phyloP scores from a whole-genome alignment of 192 early-diverging fungal species.

The Paraglomus occultum region DNA sequence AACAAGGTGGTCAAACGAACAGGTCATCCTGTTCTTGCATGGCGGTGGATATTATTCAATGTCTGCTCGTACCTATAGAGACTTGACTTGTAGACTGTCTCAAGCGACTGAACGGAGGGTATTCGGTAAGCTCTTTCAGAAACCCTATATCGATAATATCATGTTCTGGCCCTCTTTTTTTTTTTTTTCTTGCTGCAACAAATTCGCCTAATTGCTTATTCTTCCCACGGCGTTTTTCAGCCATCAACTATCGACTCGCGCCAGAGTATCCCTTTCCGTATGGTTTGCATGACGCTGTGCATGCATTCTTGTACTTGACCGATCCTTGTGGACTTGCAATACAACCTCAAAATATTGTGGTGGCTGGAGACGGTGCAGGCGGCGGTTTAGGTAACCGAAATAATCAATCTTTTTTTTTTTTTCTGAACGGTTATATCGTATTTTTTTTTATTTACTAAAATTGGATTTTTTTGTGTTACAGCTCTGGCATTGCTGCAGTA shows the following conservation, averaged over 20 bases:
- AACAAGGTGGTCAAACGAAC: constrained; percentile 33
- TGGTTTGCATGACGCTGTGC: constrained; percentile 61
- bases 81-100: constrained; percentile 47
- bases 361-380: constrained; percentile 71
- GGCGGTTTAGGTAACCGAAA: constrained; percentile 50
- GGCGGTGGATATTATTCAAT: constrained; percentile 71
- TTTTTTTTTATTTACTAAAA: neutral
- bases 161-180: neutral
- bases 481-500: constrained; percentile 58
- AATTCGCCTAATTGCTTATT: neutral
- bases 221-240: constrained; percentile 11
- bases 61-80: constrained; percentile 45
- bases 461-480: neutral
- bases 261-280: constrained; percentile 54
- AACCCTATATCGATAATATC: too few relatives aligned
- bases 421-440: neutral
- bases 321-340: constrained; percentile 47
- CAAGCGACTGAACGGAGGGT: constrained; percentile 40
- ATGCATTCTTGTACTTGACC: constrained; percentile 53
- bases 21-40: constrained; percentile 64
- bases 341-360: constrained; percentile 54
- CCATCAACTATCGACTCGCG: constrained; percentile 42
- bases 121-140: constrained; percentile 35
- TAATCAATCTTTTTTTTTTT: neutral
- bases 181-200: neutral